Evolutionary conservation across 345 rosid species (phyloP), one percentile per base, ranked within the genome.

Genomic region (Bruguiera sexangula): DNA sequence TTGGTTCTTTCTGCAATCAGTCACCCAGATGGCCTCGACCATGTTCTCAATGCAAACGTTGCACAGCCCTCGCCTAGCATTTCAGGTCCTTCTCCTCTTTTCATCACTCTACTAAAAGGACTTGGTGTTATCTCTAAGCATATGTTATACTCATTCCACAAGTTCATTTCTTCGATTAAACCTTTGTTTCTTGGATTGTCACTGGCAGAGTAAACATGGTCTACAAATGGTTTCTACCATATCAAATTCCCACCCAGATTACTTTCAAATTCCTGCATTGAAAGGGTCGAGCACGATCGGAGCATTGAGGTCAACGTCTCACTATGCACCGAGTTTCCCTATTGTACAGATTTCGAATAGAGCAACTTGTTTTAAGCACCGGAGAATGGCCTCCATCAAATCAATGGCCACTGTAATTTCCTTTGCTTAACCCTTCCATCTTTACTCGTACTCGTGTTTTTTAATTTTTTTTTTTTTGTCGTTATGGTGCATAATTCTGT

Each of bases 21-120:
- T 24, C 60, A 3, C 24, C 11, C 15, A 53, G 73, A 88, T 92
- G 94, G 94, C 94, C 37, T 80, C 87, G 29, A 30, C 77, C 16
- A 11, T 18, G 4, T 73, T 83, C 73, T 80, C 90, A 27, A 66
- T 83, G 77, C 88, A 86, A 76, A 69, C 71, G 83, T 70, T 84
- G 36, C 82, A 79, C 65, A 50, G 74, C 67, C 78, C 86, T 65
- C 70, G 71, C 73, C 73, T 81, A 72, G 50, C 76, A 37, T 76
- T 74, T 62, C 89, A 78, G 92, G 96, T 88, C 66, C 60, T 70
- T 30, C 26, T 16, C 22, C 4, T 16, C 48, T 24, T 39, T 6
- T 34, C 37, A 7, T 61, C 57, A 73, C 55, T 60, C 27, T 22
- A 13, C 59, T 55, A 5, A n/a, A 55, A 55, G 59, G 22, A 22